Percentiles rank a stretch among this genome's conserved stretches.
phyloP scores from a whole-genome alignment of 305 asterid species.

The Rubia occidens region DNA sequence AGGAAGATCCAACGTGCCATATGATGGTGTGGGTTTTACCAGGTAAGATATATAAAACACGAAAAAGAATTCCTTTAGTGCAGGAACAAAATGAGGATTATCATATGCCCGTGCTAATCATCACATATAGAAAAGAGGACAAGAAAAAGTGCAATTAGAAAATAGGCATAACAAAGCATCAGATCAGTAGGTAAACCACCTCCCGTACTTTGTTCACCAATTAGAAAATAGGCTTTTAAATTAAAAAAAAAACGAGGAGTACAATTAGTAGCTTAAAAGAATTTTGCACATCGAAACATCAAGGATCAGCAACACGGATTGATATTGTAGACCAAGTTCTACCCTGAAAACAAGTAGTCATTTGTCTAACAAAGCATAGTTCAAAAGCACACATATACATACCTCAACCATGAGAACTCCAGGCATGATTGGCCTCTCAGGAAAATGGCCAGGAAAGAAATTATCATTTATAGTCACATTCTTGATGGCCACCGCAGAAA shows the following conservation, averaged over 20 bases:
- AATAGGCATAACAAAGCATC: neutral
- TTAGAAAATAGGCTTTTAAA: too few species aligned
- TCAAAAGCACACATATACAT: neutral
- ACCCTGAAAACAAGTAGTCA: neutral
- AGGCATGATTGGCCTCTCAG: constrained; percentile 91
- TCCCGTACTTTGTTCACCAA: neutral
- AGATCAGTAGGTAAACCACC: neutral
- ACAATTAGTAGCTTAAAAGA: neutral
- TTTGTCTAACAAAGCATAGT: neutral
- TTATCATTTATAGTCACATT: constrained; percentile 81
- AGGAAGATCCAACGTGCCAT: constrained; percentile 3
- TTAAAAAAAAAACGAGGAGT: neutral
- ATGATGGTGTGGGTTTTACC: neutral
- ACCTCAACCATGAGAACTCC: constrained; percentile 98
- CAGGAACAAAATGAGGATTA: neutral
- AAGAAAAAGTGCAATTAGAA: too few species aligned
- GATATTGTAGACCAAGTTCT: neutral
- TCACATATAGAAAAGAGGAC: too few species aligned
- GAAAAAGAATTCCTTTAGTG: neutral
- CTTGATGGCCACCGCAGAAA: constrained; percentile 82
- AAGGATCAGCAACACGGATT: neutral
- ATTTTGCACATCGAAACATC: neutral
- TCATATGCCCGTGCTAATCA: neutral
- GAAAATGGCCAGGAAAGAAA: constrained; percentile 90
- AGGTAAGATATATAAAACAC: neutral